Conservation (phyloP, 768 basidiomycete species). For the Boletus rex-veris region DNA sequence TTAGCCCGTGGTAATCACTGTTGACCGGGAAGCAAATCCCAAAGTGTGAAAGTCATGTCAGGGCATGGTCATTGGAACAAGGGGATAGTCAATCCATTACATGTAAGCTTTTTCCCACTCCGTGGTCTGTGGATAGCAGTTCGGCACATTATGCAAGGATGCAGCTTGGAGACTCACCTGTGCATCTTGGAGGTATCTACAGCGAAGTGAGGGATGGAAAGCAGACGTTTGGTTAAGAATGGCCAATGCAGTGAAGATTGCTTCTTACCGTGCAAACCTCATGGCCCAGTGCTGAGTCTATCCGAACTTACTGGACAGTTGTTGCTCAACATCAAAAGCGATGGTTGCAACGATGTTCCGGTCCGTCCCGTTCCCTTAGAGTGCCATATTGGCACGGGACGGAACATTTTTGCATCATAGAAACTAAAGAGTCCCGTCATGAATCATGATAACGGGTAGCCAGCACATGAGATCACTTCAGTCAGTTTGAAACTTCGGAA, state of each 20-base stretch:
- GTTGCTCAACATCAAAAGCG: not conserved
- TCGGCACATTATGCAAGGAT: not conserved
- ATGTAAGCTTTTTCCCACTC: slow-evolving; percentile 48
- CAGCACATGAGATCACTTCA: not conserved
- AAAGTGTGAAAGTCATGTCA: not conserved
- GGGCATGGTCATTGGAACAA: not conserved
- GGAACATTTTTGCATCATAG: slow-evolving; percentile 9
- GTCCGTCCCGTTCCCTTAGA: not conserved
- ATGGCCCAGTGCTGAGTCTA: slow-evolving; percentile 28
- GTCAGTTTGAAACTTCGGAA: slow-evolving; percentile 14
- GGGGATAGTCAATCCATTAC: slow-evolving; percentile 11
- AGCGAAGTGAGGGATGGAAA: not conserved
- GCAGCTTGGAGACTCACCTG: slow-evolving; percentile 41
- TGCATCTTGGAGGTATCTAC: slow-evolving; percentile 66
- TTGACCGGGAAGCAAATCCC: not conserved
- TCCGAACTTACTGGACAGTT: not conserved
- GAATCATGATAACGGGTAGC: not conserved
- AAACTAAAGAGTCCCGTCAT: not conserved
- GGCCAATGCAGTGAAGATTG: not conserved
- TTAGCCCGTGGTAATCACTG: slow-evolving; percentile 72
- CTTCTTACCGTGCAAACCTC: slow-evolving; percentile 57
- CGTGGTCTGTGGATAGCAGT: slow-evolving; percentile 45
- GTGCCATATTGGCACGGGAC: slow-evolving; percentile 8
- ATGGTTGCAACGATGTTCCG: not conserved
- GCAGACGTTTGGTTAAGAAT: not conserved